phyloP scores from a whole-genome alignment of 2,329 filamentous ascomycete species.

The Rugonectria rugulosa region DNA sequence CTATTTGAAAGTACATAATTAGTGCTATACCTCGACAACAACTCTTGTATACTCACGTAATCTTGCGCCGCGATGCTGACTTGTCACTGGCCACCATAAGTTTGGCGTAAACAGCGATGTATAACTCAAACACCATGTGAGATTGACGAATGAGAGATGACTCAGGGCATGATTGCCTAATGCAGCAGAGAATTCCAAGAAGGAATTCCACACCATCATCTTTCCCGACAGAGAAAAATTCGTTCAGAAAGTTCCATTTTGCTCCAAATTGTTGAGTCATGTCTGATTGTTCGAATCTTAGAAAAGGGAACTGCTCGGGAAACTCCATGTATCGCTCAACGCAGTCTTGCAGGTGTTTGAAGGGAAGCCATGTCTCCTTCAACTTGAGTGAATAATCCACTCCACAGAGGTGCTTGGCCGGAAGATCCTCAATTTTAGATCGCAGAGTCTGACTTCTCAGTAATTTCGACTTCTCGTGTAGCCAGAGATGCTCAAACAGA shows the following conservation, averaged over 20 bases:
- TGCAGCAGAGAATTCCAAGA: constrained; percentile 14
- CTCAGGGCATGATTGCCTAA: background rate
- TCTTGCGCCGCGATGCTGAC: background rate
- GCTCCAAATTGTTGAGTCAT: background rate
- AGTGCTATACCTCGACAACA: background rate
- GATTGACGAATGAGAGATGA: constrained; percentile 4
- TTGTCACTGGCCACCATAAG: background rate
- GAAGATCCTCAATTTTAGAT: constrained; percentile 1
- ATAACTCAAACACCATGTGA: constrained; percentile 14
- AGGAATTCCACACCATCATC: constrained; percentile 15
- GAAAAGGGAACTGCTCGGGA: constrained; percentile 22
- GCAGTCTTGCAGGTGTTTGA: background rate
- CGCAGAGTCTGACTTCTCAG: background rate
- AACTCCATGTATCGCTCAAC: constrained; percentile 15
- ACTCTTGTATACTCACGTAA: constrained; percentile 6
- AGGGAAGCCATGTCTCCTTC: constrained; percentile 21
- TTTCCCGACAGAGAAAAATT: constrained; percentile 19
- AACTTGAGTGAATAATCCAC: background rate
- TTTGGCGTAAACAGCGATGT: constrained; percentile 23
- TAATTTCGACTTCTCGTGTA: background rate
- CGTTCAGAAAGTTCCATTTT: constrained; percentile 15
- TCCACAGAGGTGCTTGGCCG: constrained; percentile 9
- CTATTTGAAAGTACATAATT: constrained; percentile 5
- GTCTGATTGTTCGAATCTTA: background rate
- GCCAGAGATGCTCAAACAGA: constrained; percentile 22